Evolutionary conservation across 108 stramenopile species (phyloP).

Genomic region (Pseudonitzschia multiseries): DNA sequence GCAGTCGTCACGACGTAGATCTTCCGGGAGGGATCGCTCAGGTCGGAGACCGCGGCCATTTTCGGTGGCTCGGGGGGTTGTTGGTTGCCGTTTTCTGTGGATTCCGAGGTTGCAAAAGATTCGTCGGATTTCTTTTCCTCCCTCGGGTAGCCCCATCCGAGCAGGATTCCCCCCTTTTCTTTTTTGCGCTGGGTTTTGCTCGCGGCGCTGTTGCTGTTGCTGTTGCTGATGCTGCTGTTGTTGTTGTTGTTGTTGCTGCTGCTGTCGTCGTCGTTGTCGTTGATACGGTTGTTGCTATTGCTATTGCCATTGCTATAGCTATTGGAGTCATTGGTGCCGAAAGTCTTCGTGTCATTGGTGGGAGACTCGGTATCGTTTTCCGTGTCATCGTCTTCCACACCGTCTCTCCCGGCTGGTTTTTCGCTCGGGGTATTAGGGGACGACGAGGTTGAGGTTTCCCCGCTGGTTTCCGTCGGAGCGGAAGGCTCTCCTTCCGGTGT

Average conservation of each 20-base stretch:
- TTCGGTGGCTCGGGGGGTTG: background rate
- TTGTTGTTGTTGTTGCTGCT: background rate
- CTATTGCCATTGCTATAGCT: background rate
- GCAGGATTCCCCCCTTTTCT: background rate
- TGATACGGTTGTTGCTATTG: background rate
- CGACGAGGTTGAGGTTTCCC: background rate
- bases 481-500: constrained; percentile 2
- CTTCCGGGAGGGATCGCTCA: constrained; percentile 22
- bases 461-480: background rate
- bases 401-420: background rate
- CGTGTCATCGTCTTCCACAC: background rate
- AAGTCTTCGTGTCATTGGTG: background rate
- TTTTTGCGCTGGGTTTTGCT: background rate
- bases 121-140: background rate
- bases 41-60: constrained; percentile 23
- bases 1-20: constrained; percentile 87
- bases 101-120: background rate
- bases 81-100: no score
- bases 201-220: no score
- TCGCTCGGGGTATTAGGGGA: background rate
- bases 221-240: background rate
- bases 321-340: background rate
- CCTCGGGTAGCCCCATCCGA: background rate
- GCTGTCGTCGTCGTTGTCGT: background rate
- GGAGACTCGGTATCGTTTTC: background rate